Base-by-base conservation (phyloP, 2,329 filamentous ascomycete genomes). In the Epichloe uncinata region DNA sequence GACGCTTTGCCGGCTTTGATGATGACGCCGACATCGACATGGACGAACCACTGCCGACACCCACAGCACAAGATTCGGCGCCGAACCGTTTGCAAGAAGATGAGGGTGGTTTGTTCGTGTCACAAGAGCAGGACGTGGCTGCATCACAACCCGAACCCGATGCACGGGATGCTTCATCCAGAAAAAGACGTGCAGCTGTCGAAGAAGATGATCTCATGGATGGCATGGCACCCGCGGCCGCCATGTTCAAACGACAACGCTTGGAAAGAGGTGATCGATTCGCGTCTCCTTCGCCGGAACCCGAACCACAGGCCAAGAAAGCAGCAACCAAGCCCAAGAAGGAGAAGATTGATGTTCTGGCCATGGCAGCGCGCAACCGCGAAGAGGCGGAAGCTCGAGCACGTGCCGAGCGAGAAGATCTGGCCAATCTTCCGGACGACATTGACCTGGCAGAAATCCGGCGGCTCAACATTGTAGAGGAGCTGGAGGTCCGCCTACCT, bases 161-260 rank as follows among this genome's bases (percentile, higher is more conserved):
- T 9, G 47, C 50, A 7, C 52, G 53, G 16, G 55, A 58, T 22
- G 56, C 53, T 38, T 61, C 63, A 1, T 64, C 68, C 16, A 68
- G 70, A 33, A 81, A 81, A 57, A 66, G 77, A 22, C 62, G 60
- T 2, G 68, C 70, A 3, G 67, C 71, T 2, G 64, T 63, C 1
- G 66, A 73, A 47, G 68, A 78, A 47, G 68, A 78, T 49, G 77
- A 84, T 42, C 66, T 85, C 8, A 78, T 91, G 63, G 81, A 88
- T 13, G 73, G 77, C 20, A 77, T 95, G 50, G 81, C 90, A 1
- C 86, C 89, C 0, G 87, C 83, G 1, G 82, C 86, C 3, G 81
- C 84, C 30, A 81, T 81, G 5, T 78, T 89, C 61, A 97, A 95
- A 63, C 80, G 82, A n/a, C 82, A 85, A 20, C 81, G 84, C 26